Conservation (phyloP, 352 stramenopile genomes). For the Peronospora farinosa region DNA sequence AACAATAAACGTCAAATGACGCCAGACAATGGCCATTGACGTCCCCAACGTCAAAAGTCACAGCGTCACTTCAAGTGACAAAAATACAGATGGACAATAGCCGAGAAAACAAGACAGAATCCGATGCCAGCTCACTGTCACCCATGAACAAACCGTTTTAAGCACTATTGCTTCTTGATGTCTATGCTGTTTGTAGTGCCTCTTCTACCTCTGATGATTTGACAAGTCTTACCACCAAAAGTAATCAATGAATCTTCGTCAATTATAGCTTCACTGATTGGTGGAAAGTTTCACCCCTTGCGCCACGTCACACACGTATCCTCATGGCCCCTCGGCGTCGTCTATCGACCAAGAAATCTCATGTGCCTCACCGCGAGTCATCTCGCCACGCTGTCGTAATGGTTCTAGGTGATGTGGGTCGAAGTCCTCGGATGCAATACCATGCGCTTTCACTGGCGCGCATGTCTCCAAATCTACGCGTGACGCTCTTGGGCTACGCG, state of each 20-base stretch:
- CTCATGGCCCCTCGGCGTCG: constrained; percentile 15
- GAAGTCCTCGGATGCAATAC: constrained; percentile 99
- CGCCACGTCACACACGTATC: constrained; percentile 10
- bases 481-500: constrained; percentile 92
- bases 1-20: no score
- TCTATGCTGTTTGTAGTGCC: no score
- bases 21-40: no score
- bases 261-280: constrained; percentile 8
- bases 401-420: constrained; percentile 92
- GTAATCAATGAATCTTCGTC: no score
- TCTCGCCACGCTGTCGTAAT: constrained; percentile 83
- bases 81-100: no score
- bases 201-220: background rate
- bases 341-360: constrained; percentile 16
- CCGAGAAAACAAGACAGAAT: no score
- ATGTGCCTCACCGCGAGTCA: constrained; percentile 1
- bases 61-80: no score
- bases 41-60: no score
- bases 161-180: constrained; percentile 21
- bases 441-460: constrained; percentile 93
- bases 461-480: constrained; percentile 42
- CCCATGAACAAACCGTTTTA: constrained; percentile 60
- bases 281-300: constrained; percentile 11
- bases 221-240: background rate
- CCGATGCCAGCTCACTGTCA: constrained; percentile 42